Conservation (phyloP, 306 rosid species). For the Lupinus albus region DNA sequence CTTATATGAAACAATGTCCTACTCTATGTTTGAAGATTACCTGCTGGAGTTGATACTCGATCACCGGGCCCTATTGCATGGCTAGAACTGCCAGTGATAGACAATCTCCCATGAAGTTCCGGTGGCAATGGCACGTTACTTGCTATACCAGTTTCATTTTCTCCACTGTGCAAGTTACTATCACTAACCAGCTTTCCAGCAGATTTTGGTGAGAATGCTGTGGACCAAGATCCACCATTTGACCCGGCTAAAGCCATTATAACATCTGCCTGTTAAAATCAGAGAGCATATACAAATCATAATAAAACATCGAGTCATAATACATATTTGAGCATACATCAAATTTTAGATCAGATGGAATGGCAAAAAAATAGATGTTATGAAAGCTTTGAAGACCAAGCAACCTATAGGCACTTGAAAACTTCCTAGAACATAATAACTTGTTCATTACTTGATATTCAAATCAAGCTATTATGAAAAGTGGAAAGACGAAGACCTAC, state of each 20-base stretch:
- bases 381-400: conserved; percentile 25
- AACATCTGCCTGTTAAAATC: conserved; percentile 76
- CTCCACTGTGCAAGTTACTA: conserved; percentile 59
- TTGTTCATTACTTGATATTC: conserved; percentile 10
- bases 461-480: conserved; percentile 16
- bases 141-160: conserved; percentile 59
- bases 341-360: conserved; percentile 33
- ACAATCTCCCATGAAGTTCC: conserved; percentile 64
- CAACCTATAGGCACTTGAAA: conserved; percentile 19
- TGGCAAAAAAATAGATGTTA: conserved; percentile 18
- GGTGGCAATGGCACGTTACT: conserved; percentile 48
- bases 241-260: conserved; percentile 99
- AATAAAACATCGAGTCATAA: conserved; percentile 25
- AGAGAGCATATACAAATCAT: conserved; percentile 31
- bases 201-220: conserved; percentile 75
- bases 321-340: not conserved
- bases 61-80: conserved; percentile 55
- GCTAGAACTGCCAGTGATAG: conserved; percentile 56
- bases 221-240: conserved; percentile 97
- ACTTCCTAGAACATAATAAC: conserved; percentile 32
- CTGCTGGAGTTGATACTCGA: conserved; percentile 54
- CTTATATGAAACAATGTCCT: conserved; percentile 16
- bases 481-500: not conserved
- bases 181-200: conserved; percentile 53
- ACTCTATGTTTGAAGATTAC: conserved; percentile 43